Evolutionary conservation across 768 basidiomycete species (phyloP).

Genomic region (Rhizopogon vesiculosus): DNA sequence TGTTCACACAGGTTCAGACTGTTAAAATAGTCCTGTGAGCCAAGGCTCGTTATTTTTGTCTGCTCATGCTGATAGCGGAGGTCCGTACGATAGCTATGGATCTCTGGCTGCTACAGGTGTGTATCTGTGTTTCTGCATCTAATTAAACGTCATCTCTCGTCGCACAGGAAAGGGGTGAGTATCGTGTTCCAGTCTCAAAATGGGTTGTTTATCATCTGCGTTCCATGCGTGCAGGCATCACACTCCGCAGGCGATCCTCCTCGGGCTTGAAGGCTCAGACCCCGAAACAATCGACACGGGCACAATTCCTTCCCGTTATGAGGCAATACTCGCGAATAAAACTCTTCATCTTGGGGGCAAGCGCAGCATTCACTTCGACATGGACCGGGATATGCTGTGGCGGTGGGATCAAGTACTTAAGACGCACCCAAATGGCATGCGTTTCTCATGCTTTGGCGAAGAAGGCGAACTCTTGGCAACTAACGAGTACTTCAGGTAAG

Average conservation of each 20-base stretch:
- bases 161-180: conserved; percentile 69
- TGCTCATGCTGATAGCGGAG: conserved; percentile 3
- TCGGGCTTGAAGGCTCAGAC: conserved; percentile 84
- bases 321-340: conserved; percentile 60
- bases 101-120: conserved; percentile 88
- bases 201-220: neutral
- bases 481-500: conserved; percentile 85
- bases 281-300: conserved; percentile 92
- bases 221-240: conserved; percentile 54
- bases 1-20: conserved; percentile 51
- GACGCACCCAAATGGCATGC: conserved; percentile 91
- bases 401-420: conserved; percentile 84
- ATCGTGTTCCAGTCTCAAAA: conserved; percentile 1
- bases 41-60: neutral
- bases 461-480: conserved; percentile 88
- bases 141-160: conserved; percentile 4
- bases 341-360: conserved; percentile 65
- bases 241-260: conserved; percentile 81
- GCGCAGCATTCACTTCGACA: conserved; percentile 78
- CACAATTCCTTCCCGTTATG: conserved; percentile 74
- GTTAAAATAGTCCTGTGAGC: conserved; percentile 82
- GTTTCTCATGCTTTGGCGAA: conserved; percentile 78
- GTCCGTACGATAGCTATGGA: conserved; percentile 58
- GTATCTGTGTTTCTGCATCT: conserved; percentile 8
- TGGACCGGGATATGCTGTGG: conserved; percentile 92